Percentiles rank a stretch among this genome's conserved stretches.
Conservation (phyloP, 2,329 filamentous ascomycete genomes). For the Xylariales sp. region DNA sequence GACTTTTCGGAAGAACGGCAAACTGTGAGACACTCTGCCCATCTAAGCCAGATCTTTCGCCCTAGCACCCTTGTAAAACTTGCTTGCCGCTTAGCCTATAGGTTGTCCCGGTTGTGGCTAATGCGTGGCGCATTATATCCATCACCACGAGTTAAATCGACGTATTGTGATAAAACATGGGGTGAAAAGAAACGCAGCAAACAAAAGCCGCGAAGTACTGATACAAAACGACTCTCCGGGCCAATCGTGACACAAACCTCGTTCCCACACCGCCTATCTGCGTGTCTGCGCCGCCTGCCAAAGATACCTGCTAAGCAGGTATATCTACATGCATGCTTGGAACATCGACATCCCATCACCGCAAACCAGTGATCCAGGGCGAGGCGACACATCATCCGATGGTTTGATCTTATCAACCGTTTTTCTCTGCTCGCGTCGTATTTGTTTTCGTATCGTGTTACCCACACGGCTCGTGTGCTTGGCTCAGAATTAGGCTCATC, state of each 20-base stretch:
- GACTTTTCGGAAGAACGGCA: no score
- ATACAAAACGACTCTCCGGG: constrained; percentile 20
- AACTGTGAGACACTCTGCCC: no score
- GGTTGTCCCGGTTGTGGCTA: constrained; percentile 9
- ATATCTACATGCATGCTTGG: constrained; percentile 2
- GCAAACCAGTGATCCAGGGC: constrained; percentile 12
- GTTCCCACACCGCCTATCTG: constrained; percentile 22
- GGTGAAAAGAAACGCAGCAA: background rate
- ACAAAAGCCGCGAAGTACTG: constrained; percentile 23
- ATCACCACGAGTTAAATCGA: background rate
- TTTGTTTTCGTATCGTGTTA: constrained; percentile 20
- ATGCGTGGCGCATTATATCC: constrained; percentile 18
- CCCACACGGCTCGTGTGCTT: constrained; percentile 21
- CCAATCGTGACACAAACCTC: constrained; percentile 7
- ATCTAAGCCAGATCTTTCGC: constrained; percentile 11
- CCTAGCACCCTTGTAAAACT: background rate
- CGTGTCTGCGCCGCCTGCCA: background rate
- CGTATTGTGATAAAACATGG: background rate
- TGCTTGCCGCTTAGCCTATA: background rate
- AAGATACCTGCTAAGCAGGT: constrained; percentile 1
- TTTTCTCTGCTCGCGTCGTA: constrained; percentile 1
- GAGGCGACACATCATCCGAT: constrained; percentile 27
- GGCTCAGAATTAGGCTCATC: constrained; percentile 7
- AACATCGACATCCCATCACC: constrained; percentile 3
- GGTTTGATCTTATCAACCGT: constrained; percentile 2